These are phyloP conservation scores for Clathrospora elynae DNA, from an alignment of 2,329 filamentous ascomycete species.

Conservation along the genomic window DNA sequence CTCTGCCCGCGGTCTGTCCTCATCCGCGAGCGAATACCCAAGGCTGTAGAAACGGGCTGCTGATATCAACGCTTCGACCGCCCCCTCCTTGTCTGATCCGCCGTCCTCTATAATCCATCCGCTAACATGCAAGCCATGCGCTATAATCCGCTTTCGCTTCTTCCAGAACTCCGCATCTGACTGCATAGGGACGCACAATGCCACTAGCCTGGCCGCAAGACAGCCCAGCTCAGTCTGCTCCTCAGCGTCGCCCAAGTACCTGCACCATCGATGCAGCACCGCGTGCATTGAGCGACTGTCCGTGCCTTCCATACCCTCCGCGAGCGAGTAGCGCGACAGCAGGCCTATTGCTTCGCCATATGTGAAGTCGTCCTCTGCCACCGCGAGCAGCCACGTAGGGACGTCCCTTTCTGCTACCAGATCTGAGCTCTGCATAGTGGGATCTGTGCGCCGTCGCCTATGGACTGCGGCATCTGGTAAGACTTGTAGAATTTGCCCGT, in stretches of 20 bases:
- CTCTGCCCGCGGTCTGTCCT: constrained; percentile 12
- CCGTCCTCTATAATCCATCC: constrained; percentile 3
- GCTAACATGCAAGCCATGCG: constrained; percentile 12
- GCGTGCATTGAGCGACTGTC: constrained; percentile 20
- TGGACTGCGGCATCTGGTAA: too few species aligned
- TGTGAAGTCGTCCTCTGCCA: constrained; percentile 18
- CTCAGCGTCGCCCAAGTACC: background rate
- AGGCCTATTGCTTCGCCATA: constrained; percentile 20
- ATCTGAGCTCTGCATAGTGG: too few species aligned
- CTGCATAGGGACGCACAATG: constrained; percentile 10
- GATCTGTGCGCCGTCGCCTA: too few species aligned
- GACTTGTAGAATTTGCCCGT: too few species aligned
- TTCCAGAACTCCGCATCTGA: constrained; percentile 12
- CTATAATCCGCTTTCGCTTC: constrained; percentile 17
- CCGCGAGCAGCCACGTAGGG: constrained; percentile 10
- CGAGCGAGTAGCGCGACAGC: constrained; percentile 29
- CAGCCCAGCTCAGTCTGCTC: constrained; percentile 11
- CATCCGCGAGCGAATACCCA: constrained; percentile 3
- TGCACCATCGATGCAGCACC: constrained; percentile 21
- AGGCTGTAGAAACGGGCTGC: constrained; percentile 5
- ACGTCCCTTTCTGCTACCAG: constrained; percentile 5
- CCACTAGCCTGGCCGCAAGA: constrained; percentile 17
- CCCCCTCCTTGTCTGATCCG: background rate
- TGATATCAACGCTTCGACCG: background rate
- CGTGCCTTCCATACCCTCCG: constrained; percentile 16